phyloP scores from a whole-genome alignment of 306 rosid species.

The Mimosa pudica region DNA sequence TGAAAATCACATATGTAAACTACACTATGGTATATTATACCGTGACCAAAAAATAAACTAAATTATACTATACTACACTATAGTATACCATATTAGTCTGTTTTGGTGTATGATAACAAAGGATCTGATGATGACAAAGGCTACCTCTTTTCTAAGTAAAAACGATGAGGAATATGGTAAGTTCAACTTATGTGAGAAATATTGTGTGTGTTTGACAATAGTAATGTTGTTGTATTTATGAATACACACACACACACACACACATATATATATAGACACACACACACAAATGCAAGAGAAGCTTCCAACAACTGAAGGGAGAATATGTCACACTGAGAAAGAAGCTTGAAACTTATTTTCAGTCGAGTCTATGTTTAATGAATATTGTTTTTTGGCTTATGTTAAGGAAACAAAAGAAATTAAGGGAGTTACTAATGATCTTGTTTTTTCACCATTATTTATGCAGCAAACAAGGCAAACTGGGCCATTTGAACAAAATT shows the following conservation, averaged over 20 bases:
- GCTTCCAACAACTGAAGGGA: constrained; percentile 78
- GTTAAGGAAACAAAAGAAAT: neutral
- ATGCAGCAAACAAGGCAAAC: constrained; percentile 68
- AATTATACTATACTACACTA: no score
- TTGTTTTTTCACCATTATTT: constrained; percentile 1
- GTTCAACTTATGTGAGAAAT: neutral
- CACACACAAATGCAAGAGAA: constrained; percentile 78
- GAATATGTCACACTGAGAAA: constrained; percentile 74
- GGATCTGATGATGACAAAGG: constrained; percentile 24
- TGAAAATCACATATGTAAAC: neutral
- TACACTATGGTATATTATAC: neutral
- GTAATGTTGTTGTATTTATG: constrained; percentile 2
- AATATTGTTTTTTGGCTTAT: neutral
- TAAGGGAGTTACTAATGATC: neutral
- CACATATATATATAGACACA: no score
- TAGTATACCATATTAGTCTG: neutral
- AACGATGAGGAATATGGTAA: neutral
- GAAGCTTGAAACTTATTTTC: constrained; percentile 88
- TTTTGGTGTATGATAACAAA: neutral
- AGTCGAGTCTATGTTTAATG: constrained; percentile 39
- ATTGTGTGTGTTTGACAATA: neutral
- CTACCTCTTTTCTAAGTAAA: neutral
- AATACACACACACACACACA: neutral
- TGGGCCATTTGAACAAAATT: constrained; percentile 40
- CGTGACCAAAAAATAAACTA: no score